Evolutionary conservation across 352 stramenopile species (phyloP), one percentile per base, ranked within the genome.

Genomic region (Globisporangium yorkense): DNA sequence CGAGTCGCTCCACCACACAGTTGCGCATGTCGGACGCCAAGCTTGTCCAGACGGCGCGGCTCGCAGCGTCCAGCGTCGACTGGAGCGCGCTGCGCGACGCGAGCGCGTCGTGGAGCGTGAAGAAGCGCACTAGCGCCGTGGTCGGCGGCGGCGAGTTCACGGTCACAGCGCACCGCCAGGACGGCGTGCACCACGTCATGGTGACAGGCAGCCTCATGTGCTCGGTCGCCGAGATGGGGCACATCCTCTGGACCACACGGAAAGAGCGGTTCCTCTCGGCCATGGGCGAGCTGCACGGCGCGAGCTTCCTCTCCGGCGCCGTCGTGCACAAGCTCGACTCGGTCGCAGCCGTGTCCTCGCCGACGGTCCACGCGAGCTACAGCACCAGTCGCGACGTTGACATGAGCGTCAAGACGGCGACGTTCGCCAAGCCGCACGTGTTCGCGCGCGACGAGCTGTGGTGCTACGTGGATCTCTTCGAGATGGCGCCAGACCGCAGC

Each of bases 271-370:
- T 70, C 53, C 56, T 67, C 20, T 58, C 65, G 0, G 54, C 53
- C 31, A 77, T 80, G 69, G 24, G 21, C 2, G 65, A 66, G 51
- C 53, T 83, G 37, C 57, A 75, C 53, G 63, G 69, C 27, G 48
- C 51, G 16, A 61, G 53, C n/a, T 80, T 77, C 39, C 54, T 72
- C 20, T 61, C 48, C 4, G 72, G 67, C 5, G 37, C 59, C 0
- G 35, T 73, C 3, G 37, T 74, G n/a, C 60, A 72, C 51, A 58
- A 49, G 24, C 51, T 62, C 44, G 37, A 41, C 35, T 46, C 44
- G 27, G 3, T 21, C 5, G 46, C 63, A 24, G 18, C 29, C 21
- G 6, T 9, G 44, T 33, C 44, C n/a, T 13, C 31, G 15, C 9
- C 13, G 9, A 21, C 9, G 18, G 8, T 27, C 10, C 16, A 13